Conservation (phyloP, 164 flowering plant genomes). For the Piper betle region DNA sequence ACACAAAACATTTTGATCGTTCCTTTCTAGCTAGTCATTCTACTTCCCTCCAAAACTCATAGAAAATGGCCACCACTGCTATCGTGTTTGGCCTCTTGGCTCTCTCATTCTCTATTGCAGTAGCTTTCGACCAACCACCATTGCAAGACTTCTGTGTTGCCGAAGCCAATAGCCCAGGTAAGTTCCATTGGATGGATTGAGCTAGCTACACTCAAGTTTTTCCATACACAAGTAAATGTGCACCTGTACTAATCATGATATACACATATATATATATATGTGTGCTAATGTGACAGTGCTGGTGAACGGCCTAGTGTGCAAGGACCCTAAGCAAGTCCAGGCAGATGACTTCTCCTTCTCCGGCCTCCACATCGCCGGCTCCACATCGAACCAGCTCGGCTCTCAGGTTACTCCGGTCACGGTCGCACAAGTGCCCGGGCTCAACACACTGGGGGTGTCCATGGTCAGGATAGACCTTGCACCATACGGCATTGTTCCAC, state of each 20-base stretch:
- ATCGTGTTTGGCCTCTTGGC: too few relatives aligned
- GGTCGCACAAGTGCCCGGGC: neutral
- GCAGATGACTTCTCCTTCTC: neutral
- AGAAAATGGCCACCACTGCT: too few relatives aligned
- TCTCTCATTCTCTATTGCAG: too few relatives aligned
- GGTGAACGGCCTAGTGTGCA: neutral
- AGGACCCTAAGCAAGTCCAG: neutral
- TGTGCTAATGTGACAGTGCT: neutral
- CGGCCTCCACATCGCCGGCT: neutral
- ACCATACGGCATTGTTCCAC: neutral
- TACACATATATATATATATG: neutral
- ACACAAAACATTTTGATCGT: too few relatives aligned
- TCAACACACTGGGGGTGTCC: conserved; percentile 1
- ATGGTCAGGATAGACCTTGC: neutral
- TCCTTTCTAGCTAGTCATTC: too few relatives aligned
- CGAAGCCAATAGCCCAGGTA: neutral
- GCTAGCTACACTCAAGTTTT: neutral
- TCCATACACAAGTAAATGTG: neutral
- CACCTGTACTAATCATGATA: neutral
- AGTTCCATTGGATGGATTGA: too few relatives aligned
- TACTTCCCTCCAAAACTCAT: too few relatives aligned
- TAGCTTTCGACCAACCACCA: too few relatives aligned
- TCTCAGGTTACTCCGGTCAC: neutral
- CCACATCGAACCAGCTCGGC: neutral
- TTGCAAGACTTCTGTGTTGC: neutral